Evolutionary conservation across 495 filamentous ascomycete genomes (phyloP), one percentile per base, ranked within the genome.

Genomic region (Hypoxylon rickii): DNA sequence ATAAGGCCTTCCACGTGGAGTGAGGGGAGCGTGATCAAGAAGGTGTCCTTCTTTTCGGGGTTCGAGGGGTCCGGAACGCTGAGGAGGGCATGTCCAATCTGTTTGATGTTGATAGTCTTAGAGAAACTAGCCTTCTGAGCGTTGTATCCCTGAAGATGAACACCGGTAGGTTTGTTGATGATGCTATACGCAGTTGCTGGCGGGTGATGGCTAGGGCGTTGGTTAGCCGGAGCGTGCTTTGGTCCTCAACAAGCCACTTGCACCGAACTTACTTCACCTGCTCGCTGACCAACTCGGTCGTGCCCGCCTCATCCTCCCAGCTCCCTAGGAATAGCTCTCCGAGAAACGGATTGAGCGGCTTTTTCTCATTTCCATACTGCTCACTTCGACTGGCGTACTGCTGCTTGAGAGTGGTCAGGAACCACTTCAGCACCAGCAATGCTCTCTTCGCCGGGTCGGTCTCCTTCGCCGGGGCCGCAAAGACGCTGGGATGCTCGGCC

Each of bases 101-200:
- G 93, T 74, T 94, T 95, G 67, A 98, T 86, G 60, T 93, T 86
- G 71, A 98, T 97, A 8, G 93, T 95, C 42, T 87, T 86, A 22
- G 87, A 88, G 69, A 97, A 96, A 17, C 87, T 91, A 5, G 92
- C 94, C 70, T 96, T 97, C 66, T 97, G 95, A n/a, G 89, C 95
- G 61, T 97, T 96, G 75, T 97, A 96, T 50, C 95, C 94, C 80
- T 96, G 85, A 2, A 98, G 79, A 73, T 88, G 85, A 22, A 98
- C 82, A 26, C 90, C 89, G 53, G 92, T 83, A 55, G 92, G 83
- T 16, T 86, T 73, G 70, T 98, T 97, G 70, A 81, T 86, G 61
- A 97, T 95, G 50, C 86, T 86, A 70, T 96, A 97, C 3, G 93
- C 95, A 7, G 95, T 98, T 21, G 90, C 92, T 8, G 95, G 94